Evolutionary conservation across 2,329 filamentous ascomycete species (phyloP).

Genomic region (Fusarium redolens): DNA sequence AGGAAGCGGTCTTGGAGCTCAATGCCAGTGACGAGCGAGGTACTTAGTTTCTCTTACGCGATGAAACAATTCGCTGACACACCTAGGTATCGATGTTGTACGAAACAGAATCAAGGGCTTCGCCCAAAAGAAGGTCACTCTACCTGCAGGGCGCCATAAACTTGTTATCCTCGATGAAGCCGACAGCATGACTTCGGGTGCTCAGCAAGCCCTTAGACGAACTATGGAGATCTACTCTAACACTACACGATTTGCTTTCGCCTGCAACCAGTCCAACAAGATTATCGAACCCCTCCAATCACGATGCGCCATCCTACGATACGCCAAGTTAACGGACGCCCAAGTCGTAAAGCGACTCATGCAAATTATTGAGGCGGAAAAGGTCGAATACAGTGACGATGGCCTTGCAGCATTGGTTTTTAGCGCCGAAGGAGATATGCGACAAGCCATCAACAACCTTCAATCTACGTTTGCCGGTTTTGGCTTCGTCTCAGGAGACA

Average conservation of each 20-base stretch:
- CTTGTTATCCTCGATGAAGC: conserved; percentile 98
- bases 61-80: not conserved
- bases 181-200: conserved; percentile 97
- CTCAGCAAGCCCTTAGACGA: conserved; percentile 91
- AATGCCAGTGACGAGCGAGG: conserved; percentile 97
- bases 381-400: conserved; percentile 91
- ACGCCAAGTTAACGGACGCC: conserved; percentile 89
- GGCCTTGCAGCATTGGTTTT: conserved; percentile 96
- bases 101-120: conserved; percentile 98
- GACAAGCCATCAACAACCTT: conserved; percentile 98
- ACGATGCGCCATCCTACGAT: conserved; percentile 93
- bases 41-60: conserved; percentile 43
- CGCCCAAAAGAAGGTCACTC: conserved; percentile 97
- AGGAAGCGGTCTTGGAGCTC: conserved; percentile 95
- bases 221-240: conserved; percentile 99
- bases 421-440: conserved; percentile 97
- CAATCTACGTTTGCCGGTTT: conserved; percentile 95
- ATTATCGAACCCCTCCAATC: conserved; percentile 99
- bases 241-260: conserved; percentile 96
- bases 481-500: conserved; percentile 96
- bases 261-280: conserved; percentile 98
- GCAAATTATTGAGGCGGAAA: conserved; percentile 93
- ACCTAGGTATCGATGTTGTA: conserved; percentile 90
- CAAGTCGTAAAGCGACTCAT: conserved; percentile 91
- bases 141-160: conserved; percentile 91